Evolutionary conservation across 441 rosid genomes (phyloP).

Genomic region (Gossypium schwendimanii): DNA sequence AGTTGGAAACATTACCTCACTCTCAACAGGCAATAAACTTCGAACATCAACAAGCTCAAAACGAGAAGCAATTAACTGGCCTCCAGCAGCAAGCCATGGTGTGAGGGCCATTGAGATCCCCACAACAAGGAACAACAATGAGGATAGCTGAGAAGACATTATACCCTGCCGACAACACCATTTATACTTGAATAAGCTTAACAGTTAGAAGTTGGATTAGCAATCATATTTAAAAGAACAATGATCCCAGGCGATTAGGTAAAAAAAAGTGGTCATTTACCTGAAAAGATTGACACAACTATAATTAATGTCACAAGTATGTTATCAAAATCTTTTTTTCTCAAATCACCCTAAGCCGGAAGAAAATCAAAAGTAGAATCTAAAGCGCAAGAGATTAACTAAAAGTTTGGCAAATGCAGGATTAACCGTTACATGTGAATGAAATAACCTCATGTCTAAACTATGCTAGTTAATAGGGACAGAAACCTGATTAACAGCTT

Average conservation of each 20-base stretch:
- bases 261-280: not conserved
- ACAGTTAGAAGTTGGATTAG: slow-evolving; percentile 1
- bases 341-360: not conserved
- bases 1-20: slow-evolving; percentile 57
- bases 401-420: slow-evolving; percentile 5
- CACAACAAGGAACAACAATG: slow-evolving; percentile 90
- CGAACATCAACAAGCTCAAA: slow-evolving; percentile 93
- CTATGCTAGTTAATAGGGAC: slow-evolving; percentile 5
- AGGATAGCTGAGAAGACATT: slow-evolving; percentile 87
- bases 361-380: not conserved
- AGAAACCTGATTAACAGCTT: slow-evolving; percentile 93
- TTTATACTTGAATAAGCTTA: slow-evolving; percentile 9
- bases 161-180: slow-evolving; percentile 56
- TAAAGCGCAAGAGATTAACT: not conserved
- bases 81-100: slow-evolving; percentile 98
- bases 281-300: not conserved
- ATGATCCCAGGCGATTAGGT: slow-evolving; percentile 1
- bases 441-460: slow-evolving; percentile 1
- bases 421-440: slow-evolving; percentile 2
- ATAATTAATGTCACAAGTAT: not conserved
- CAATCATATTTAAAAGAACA: not conserved
- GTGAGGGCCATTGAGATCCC: slow-evolving; percentile 98
- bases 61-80: slow-evolving; percentile 90
- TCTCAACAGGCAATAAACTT: slow-evolving; percentile 89
- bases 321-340: not conserved